phyloP scores from a whole-genome alignment of 2,329 filamentous ascomycete species.

The Alternaria arborescens region DNA sequence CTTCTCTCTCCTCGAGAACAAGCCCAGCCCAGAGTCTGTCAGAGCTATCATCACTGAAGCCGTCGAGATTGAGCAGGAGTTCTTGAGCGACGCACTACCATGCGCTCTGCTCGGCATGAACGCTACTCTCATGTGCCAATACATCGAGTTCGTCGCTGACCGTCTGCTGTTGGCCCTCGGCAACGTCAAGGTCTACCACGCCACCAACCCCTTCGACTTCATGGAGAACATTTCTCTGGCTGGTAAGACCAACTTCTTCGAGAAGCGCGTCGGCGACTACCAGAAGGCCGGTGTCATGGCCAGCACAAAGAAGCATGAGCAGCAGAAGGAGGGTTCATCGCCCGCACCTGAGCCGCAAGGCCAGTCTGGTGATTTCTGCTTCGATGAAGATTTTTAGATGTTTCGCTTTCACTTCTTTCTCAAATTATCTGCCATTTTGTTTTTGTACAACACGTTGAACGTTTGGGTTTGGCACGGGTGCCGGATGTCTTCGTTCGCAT shows the following conservation, averaged over 20 bases:
- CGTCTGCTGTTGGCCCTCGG: conserved; percentile 91
- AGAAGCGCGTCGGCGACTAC: conserved; percentile 99
- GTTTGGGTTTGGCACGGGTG: conserved; percentile 26
- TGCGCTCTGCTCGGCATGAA: conserved; percentile 98
- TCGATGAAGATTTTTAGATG: conserved; percentile 94
- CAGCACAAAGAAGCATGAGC: conserved; percentile 78
- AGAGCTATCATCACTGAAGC: conserved; percentile 92
- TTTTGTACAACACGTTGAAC: conserved; percentile 35
- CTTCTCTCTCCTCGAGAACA: conserved; percentile 96
- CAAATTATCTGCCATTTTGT: conserved; percentile 31
- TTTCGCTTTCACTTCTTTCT: conserved; percentile 23
- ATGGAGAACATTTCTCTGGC: conserved; percentile 99
- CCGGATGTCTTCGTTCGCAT: conserved; percentile 36
- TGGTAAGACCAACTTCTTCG: conserved; percentile 99
- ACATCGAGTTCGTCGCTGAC: conserved; percentile 99
- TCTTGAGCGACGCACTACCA: conserved; percentile 93
- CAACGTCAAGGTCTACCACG: conserved; percentile 92
- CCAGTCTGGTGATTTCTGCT: conserved; percentile 78
- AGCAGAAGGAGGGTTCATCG: conserved; percentile 55
- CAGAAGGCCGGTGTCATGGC: conserved; percentile 99
- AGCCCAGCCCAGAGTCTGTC: conserved; percentile 82
- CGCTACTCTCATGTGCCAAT: conserved; percentile 96
- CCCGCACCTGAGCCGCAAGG: conserved; percentile 55
- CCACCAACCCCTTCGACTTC: conserved; percentile 97
- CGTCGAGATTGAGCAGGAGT: conserved; percentile 95